Evolutionary conservation across 2,329 filamentous ascomycete species (phyloP), one percentile per base, ranked within the genome.

Genomic region (Chrysosporium queenslandicum): DNA sequence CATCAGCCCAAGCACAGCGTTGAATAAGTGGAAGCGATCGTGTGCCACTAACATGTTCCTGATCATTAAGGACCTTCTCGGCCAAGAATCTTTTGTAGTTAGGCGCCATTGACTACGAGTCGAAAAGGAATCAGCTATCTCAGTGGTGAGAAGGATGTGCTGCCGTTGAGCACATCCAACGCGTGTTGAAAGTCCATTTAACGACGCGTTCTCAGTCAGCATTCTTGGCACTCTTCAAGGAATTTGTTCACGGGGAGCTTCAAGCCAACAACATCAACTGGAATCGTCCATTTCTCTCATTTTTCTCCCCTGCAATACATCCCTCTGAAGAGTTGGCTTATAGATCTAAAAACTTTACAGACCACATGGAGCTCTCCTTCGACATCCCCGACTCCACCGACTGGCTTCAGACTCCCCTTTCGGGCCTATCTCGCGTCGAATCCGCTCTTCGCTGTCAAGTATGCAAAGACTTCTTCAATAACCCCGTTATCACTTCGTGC

Each of bases 391-490:
- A 74, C 58, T 71, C 71, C 36, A 73, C 72, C 45, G 71, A 76
- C 62, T 76, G 73, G 73, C 64, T 75, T 43, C 60, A 63, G 37
- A 75, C 74, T 39, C 72, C 73, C 40, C 66, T 76, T 51, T 64
- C 66, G 12, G 58, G 65, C 30, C 64, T 74, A 39, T 65, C 68
- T 53, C 69, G 68, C 43, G 63, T 98, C 57, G 92, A 98, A 64
- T 82, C 85, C 55, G 82, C 89, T 2, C 76, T 98, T 18, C 87
- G 92, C 61, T 98, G 92, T 70, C 87, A 97, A 69, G 86, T 98
- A 55, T 98, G 92, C 79, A 97, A 97, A 67, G 94, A 98, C 68
- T 94, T 97, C 70, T 97, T 87, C 73, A 82, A 82, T 56, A 94
- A 89, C 47, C 92, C 92, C 0, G 92, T 98, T 80, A 84, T 96